Percentiles rank a stretch among this genome's conserved stretches.
These are phyloP conservation scores for Fagopyrum tataricum DNA, from an alignment of 148 eudicot genomes.

Conservation along the genomic window DNA sequence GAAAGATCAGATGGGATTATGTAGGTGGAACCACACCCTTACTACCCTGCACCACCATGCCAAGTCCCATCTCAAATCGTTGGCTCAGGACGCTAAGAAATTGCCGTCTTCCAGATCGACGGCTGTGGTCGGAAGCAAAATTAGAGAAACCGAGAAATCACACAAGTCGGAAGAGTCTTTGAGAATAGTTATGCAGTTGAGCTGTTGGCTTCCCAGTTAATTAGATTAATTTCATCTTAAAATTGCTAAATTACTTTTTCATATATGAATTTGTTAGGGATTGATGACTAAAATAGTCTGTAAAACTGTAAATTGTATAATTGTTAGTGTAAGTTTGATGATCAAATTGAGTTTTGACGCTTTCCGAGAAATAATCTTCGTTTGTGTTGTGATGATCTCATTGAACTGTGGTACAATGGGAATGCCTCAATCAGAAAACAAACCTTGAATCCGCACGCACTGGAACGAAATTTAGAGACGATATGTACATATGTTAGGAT, in stretches of 20 bases:
- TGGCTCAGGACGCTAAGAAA: slow-evolving; percentile 7
- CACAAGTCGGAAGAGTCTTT: slow-evolving; percentile 4
- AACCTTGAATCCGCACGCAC: too few relatives aligned
- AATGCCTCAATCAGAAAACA: too few relatives aligned
- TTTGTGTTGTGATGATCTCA: too few relatives aligned
- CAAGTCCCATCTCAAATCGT: neutral
- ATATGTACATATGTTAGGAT: too few relatives aligned
- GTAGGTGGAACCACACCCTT: slow-evolving; percentile 15
- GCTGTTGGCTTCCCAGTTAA: slow-evolving; percentile 5
- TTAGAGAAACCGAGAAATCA: neutral
- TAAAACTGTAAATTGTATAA: too few relatives aligned
- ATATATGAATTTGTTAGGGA: neutral
- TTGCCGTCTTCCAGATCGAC: neutral
- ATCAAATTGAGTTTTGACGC: too few relatives aligned
- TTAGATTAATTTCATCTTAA: neutral
- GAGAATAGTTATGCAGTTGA: slow-evolving; percentile 5
- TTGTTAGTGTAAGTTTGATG: too few relatives aligned
- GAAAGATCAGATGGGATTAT: slow-evolving; percentile 11
- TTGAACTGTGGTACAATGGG: too few relatives aligned
- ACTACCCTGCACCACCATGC: slow-evolving; percentile 13
- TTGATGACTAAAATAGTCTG: too few relatives aligned
- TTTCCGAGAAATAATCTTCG: too few relatives aligned
- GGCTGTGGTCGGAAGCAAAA: neutral
- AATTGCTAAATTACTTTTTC: neutral
- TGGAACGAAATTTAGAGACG: too few relatives aligned